These are phyloP conservation scores for Aurantiochytrium sp. DNA, from an alignment of 108 stramenopile species.

Conservation along the genomic window DNA sequence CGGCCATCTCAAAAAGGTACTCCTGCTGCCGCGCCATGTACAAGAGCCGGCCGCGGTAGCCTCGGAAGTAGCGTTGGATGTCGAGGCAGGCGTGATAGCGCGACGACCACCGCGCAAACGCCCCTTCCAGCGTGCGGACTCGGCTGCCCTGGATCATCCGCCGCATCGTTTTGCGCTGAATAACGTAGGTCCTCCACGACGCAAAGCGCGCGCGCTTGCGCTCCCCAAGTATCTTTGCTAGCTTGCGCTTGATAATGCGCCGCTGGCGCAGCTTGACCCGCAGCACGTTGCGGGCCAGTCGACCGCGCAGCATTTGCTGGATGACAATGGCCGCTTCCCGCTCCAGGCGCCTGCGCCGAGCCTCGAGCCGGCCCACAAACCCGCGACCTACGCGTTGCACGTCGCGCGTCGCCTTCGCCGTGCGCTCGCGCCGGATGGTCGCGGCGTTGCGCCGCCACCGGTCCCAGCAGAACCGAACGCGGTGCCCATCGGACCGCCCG, in stretches of 20 bases:
- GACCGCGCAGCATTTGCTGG: neutral
- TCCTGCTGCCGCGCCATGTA: neutral
- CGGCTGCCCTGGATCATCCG: neutral
- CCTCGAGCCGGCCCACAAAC: neutral
- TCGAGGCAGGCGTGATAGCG: neutral
- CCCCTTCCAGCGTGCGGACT: neutral
- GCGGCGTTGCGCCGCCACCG: neutral
- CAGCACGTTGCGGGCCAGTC: neutral
- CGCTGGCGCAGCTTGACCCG: neutral
- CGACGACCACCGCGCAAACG: neutral
- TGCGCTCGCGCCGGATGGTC: neutral
- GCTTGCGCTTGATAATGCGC: neutral
- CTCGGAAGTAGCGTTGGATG: neutral
- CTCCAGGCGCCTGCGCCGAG: neutral
- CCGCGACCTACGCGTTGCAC: neutral
- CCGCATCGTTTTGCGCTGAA: neutral
- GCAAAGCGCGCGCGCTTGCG: neutral
- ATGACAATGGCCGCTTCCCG: slow-evolving; percentile 3
- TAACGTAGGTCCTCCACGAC: neutral
- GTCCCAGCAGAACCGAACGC: neutral
- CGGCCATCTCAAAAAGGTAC: neutral
- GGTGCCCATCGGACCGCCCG: neutral
- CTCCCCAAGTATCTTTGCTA: neutral
- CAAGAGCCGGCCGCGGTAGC: neutral
- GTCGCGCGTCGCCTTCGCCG: neutral